Base-by-base conservation (phyloP, 805 yeast species). In the Brettanomyces nanus region DNA sequence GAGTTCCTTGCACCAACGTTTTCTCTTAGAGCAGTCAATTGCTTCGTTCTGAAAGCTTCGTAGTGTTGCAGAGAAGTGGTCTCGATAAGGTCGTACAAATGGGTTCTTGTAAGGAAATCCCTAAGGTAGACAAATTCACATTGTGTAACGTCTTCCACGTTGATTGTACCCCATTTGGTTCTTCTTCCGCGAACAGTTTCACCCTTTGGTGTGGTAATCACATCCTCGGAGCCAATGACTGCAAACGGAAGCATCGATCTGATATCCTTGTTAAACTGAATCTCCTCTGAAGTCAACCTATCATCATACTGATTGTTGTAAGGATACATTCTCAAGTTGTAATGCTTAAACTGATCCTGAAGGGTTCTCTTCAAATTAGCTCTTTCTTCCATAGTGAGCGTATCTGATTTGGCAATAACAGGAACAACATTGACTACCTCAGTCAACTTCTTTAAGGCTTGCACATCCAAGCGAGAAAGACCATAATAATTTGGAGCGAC, bases 381-480 rank as follows among this genome's bases (percentile, higher is more conserved):
- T 57, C 95, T 78, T 68, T 90, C 98, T 36, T 78, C 82, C 41
- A 84, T 61, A 17, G 97, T 92, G 56, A 90, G 69, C 19, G 94
- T 71, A 63, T 90, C 98, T 21, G 94, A 72, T 65, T 92, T 90
- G 44, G 96, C 96, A 62, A 90, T 92, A 32, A 90, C 80, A 33
- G 98, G 98, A 38, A 92, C 84, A 36, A 90, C 96, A 57, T 90
- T 90, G 43, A 92, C 84, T 48, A 87, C 82, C 59, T 90, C 97
- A 27, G 87, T 71, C 44, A 90, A 70, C 63, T 84, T 85, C 58
- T 76, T 83, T 54, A 90, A 72, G 15, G 89, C 90, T 39, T 78
- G 77, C 32, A 86, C 66, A 61, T 90, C 98, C 49, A 92, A 68
- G 27, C 82, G 77, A 50, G 80, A 80, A 54, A 90, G 76, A n/a